Evolutionary conservation across 352 stramenopile genomes (phyloP).

Genomic region (Phytophthora pini): DNA sequence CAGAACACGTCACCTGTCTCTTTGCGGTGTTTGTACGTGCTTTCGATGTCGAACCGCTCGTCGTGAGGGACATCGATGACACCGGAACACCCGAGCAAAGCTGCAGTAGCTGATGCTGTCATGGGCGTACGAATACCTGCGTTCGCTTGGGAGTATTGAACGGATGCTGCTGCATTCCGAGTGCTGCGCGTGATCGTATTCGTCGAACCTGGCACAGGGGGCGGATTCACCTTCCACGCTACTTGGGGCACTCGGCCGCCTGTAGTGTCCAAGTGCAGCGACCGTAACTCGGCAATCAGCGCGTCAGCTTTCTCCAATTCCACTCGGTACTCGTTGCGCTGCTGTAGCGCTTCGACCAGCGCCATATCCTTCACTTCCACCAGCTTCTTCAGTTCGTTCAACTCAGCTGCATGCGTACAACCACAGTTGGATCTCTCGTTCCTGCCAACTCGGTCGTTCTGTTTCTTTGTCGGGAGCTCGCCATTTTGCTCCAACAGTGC

Average conservation of each 20-base stretch:
- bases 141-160: constrained; percentile 32
- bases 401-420: constrained; percentile 40
- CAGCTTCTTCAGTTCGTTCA: constrained; percentile 47
- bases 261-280: constrained; percentile 30
- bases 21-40: constrained; percentile 47
- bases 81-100: constrained; percentile 33
- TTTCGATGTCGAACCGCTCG: constrained; percentile 58
- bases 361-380: constrained; percentile 64
- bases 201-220: constrained; percentile 9
- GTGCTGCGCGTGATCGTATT: constrained; percentile 6
- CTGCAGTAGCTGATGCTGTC: constrained; percentile 25
- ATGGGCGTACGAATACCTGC: constrained; percentile 32
- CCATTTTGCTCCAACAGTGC: constrained; percentile 15
- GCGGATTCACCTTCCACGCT: constrained; percentile 32
- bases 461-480: neutral
- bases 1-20: constrained; percentile 57
- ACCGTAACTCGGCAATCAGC: constrained; percentile 47
- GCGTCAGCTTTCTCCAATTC: constrained; percentile 53
- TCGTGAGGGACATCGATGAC: constrained; percentile 45
- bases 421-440: constrained; percentile 4
- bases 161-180: constrained; percentile 17
- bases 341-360: constrained; percentile 59
- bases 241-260: constrained; percentile 26
- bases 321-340: constrained; percentile 62
- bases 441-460: constrained; percentile 3